Evolutionary conservation across 148 eudicot species (phyloP).

Genomic region (Rhododendron mucronatum): DNA sequence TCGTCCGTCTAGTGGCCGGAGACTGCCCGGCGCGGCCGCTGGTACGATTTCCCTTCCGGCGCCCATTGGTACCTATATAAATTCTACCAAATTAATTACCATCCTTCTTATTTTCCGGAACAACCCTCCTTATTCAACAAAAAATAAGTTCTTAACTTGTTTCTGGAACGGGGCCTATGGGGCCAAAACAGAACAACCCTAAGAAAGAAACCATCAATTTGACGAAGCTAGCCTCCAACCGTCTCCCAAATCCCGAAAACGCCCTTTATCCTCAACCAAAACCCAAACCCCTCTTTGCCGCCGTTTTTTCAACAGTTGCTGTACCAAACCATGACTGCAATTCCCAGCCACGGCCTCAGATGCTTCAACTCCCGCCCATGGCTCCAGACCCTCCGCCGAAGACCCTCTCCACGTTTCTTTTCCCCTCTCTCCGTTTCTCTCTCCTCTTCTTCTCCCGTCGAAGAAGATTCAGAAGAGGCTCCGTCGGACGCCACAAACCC

Average conservation of each 20-base stretch:
- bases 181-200: too few relatives aligned
- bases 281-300: not conserved
- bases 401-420: slow-evolving; percentile 6
- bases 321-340: slow-evolving; percentile 11
- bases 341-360: slow-evolving; percentile 35
- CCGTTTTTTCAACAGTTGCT: not conserved
- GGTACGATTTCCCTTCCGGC: too few relatives aligned
- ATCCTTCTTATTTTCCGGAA: too few relatives aligned
- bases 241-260: not conserved
- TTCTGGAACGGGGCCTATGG: too few relatives aligned
- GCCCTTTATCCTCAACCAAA: not conserved
- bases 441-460: slow-evolving; percentile 13
- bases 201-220: not conserved
- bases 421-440: slow-evolving; percentile 15
- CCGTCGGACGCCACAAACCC: not conserved
- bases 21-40: too few relatives aligned
- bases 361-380: slow-evolving; percentile 34
- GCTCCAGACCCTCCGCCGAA: slow-evolving; percentile 30
- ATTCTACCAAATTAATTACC: too few relatives aligned
- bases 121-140: too few relatives aligned
- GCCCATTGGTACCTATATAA: too few relatives aligned
- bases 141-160: too few relatives aligned
- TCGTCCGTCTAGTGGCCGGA: too few relatives aligned
- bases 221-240: not conserved
- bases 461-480: slow-evolving; percentile 20